Conservation (phyloP, 2,329 filamentous ascomycete species). For the Stachybotrys chartarum region DNA sequence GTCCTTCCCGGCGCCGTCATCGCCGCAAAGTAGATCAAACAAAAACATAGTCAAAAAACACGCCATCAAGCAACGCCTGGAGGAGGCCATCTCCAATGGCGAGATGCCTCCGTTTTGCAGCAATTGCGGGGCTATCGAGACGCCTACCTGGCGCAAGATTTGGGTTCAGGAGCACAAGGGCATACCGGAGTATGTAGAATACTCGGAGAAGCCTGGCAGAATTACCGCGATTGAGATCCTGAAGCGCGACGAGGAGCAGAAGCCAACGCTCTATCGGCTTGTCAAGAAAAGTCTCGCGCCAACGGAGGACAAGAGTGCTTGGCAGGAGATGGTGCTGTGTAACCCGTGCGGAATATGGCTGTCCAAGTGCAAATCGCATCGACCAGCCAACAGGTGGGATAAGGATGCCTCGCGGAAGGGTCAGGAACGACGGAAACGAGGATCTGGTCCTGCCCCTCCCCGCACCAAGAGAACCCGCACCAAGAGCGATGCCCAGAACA, state of each 20-base stretch:
- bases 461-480: constrained; percentile 41
- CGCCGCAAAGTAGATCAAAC: constrained; percentile 43
- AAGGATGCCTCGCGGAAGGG: constrained; percentile 48
- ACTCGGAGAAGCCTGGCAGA: constrained; percentile 64
- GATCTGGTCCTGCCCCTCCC: constrained; percentile 30
- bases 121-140: constrained; percentile 93
- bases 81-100: constrained; percentile 64
- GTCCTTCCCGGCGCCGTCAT: constrained; percentile 25
- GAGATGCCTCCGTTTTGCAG: constrained; percentile 82
- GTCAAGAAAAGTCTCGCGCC: constrained; percentile 66
- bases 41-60: constrained; percentile 59
- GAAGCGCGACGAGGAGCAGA: constrained; percentile 54
- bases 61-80: constrained; percentile 50
- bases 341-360: constrained; percentile 97
- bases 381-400: constrained; percentile 79
- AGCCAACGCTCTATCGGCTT: constrained; percentile 61
- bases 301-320: constrained; percentile 58
- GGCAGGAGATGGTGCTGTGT: constrained; percentile 71
- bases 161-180: constrained; percentile 73
- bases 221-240: constrained; percentile 69
- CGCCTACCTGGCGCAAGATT: constrained; percentile 91
- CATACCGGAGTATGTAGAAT: constrained; percentile 60
- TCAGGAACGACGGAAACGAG: constrained; percentile 43
- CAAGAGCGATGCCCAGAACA: constrained; percentile 37
- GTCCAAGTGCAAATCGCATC: constrained; percentile 76